Evolutionary conservation across 345 rosid genomes (phyloP), one percentile per base, ranked within the genome.

Genomic region (Clarkia xantiana): DNA sequence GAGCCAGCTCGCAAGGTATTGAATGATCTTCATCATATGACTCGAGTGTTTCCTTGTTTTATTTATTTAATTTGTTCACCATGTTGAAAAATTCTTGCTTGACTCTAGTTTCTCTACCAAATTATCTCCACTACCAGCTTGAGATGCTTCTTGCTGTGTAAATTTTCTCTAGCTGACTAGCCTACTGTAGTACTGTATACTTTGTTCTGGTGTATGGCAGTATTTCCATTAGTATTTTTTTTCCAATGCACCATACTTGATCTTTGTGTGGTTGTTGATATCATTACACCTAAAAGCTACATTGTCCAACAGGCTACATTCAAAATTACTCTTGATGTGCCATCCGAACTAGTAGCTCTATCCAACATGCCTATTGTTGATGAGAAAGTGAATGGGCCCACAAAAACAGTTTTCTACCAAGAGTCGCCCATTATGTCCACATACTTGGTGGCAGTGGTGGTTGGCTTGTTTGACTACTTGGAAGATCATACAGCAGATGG

Each of bases 361-460:
- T 86, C 98, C 40, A 91, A 91, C 67, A 91, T 86, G 98, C 94
- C 94, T 3, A 60, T 78, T 9, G 4, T 43, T 13, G 82, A 78
- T 46, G 94, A 81, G 74, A 78, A 79, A 68, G 79, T 78, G 52
- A 62, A 80, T 61, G 98, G 94, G 18, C 52, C 56, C 47, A 9
- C 69, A 41, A 91, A 86, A 73, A 64, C 75, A 9, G 77, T 91
- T 56, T 73, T 68, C 3, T 86, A 79, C 60, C 77, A 86, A 60
- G 96, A 91, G 62, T 70, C 98, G 1, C 96, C 98, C 15, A 73
- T 81, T 47, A 91, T 91, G 96, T 91, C 98, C 14, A 91, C 96
- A 5, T 91, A 91, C 75, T 70, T 91, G 73, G 93, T 91, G 11
- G 98, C 98, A 3, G 63, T 91, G 65, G 96, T 78, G 18, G 72